phyloP scores from a whole-genome alignment of 768 basidiomycete genomes.

The Gloeopeniophorella convolvens region DNA sequence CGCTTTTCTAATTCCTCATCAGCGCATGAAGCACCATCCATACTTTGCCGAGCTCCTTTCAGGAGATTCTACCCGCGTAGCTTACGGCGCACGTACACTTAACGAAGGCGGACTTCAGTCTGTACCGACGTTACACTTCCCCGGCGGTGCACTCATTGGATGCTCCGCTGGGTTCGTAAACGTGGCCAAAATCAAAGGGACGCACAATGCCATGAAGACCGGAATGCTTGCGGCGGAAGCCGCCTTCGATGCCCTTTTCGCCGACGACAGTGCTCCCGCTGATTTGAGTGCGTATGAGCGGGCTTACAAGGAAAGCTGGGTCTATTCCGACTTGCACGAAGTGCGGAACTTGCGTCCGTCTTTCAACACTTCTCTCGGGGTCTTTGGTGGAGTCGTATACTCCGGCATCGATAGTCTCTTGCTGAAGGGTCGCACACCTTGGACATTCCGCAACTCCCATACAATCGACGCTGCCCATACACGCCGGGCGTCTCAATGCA shows the following conservation, averaged over 20 bases:
- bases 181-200: slow-evolving; percentile 96
- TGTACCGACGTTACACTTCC: slow-evolving; percentile 79
- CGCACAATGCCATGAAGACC: slow-evolving; percentile 98
- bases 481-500: slow-evolving; percentile 52
- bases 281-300: slow-evolving; percentile 73
- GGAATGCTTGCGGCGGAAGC: slow-evolving; percentile 96
- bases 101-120: slow-evolving; percentile 95
- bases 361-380: slow-evolving; percentile 73
- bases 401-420: slow-evolving; percentile 85
- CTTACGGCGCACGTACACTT: slow-evolving; percentile 84
- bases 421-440: slow-evolving; percentile 79
- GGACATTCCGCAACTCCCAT: slow-evolving; percentile 76
- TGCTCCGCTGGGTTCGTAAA: slow-evolving; percentile 97
- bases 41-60: slow-evolving; percentile 79
- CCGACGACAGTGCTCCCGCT: slow-evolving; percentile 27
- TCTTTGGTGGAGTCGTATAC: slow-evolving; percentile 84
- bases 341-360: slow-evolving; percentile 89
- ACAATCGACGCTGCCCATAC: slow-evolving; percentile 67
- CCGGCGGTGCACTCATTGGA: slow-evolving; percentile 91
- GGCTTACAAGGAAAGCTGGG: slow-evolving; percentile 71
- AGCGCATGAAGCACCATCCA: slow-evolving; percentile 96
- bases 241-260: slow-evolving; percentile 57
- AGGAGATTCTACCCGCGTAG: slow-evolving; percentile 65
- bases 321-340: slow-evolving; percentile 79
- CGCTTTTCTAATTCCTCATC: slow-evolving; percentile 20